Evolutionary conservation across 352 stramenopile genomes (phyloP).

Genomic region (Aphanomyces cochlioides): DNA sequence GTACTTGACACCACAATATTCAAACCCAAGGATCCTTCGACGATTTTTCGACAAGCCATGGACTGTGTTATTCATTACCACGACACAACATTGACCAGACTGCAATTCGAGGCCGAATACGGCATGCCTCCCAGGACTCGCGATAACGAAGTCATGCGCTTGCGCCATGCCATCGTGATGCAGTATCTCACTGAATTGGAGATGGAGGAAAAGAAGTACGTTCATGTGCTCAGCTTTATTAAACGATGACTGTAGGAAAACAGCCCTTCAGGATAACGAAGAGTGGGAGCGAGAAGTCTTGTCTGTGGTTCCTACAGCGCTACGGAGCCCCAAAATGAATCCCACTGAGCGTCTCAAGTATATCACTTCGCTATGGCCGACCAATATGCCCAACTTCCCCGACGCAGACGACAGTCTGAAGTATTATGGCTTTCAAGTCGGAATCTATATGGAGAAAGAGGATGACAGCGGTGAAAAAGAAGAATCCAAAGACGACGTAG

Average conservation of each 20-base stretch:
- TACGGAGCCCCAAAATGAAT: conserved; percentile 41
- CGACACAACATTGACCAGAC: conserved; percentile 43
- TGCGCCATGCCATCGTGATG: conserved; percentile 60
- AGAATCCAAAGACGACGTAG: conserved; percentile 32
- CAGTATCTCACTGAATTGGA: conserved; percentile 49
- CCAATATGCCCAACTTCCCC: conserved; percentile 50
- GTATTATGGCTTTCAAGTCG: conserved; percentile 72
- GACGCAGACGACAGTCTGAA: conserved; percentile 69
- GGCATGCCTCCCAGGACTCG: conserved; percentile 54
- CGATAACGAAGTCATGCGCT: conserved; percentile 59
- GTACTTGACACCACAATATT: conserved; percentile 69
- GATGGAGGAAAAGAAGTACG: conserved; percentile 35
- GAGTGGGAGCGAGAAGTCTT: conserved; percentile 40
- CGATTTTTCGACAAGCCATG: conserved; percentile 63
- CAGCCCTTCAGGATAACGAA: conserved; percentile 16
- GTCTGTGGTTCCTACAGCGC: conserved; percentile 38
- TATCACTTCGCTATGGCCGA: conserved; percentile 62
- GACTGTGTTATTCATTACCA: conserved; percentile 72
- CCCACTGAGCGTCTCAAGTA: conserved; percentile 61
- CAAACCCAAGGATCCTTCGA: conserved; percentile 77
- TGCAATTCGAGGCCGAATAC: conserved; percentile 47
- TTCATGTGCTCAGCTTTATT: not conserved
- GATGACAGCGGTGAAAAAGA: not conserved
- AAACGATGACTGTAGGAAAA: conserved; percentile 31
- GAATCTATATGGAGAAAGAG: conserved; percentile 55